Conservation (phyloP, 2,329 filamentous ascomycete species). For the Fusarium keratoplasticum region DNA sequence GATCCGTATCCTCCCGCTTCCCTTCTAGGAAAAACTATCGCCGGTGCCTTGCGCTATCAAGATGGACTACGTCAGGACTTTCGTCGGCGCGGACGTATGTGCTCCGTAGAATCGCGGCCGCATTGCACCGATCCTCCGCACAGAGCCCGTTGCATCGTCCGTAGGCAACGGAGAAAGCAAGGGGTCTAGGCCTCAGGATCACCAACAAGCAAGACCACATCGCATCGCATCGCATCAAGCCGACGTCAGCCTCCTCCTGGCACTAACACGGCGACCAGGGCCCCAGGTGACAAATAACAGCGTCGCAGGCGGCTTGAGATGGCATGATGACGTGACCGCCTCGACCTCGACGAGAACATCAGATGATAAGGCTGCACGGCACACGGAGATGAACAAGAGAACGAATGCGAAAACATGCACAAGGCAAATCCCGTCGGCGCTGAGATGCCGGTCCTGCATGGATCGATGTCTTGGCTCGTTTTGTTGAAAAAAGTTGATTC, state of each 20-base stretch:
- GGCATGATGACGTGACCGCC: slow-evolving; percentile 24
- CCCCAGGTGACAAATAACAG: background rate
- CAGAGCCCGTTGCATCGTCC: background rate
- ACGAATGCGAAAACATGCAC: slow-evolving; percentile 1
- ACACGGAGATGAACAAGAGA: background rate
- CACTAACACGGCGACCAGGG: background rate
- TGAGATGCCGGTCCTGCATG: slow-evolving; percentile 2
- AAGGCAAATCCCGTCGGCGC: slow-evolving; percentile 13
- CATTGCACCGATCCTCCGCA: background rate
- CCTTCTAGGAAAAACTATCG: background rate
- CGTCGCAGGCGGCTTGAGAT: slow-evolving; percentile 4
- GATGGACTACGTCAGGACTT: slow-evolving; percentile 30
- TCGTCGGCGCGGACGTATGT: background rate
- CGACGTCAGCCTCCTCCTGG: background rate
- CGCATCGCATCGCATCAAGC: background rate
- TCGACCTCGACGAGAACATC: background rate
- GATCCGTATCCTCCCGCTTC: slow-evolving; percentile 6
- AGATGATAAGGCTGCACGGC: slow-evolving; percentile 1
- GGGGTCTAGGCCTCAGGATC: background rate
- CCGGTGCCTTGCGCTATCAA: slow-evolving; percentile 31
- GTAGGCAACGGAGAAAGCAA: background rate
- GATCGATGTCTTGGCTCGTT: background rate
- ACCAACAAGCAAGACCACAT: background rate
- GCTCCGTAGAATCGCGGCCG: background rate
- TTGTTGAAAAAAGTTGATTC: background rate